Conservation (phyloP, 1,284 basidiomycete genomes). For the Trichosporon sp. region DNA sequence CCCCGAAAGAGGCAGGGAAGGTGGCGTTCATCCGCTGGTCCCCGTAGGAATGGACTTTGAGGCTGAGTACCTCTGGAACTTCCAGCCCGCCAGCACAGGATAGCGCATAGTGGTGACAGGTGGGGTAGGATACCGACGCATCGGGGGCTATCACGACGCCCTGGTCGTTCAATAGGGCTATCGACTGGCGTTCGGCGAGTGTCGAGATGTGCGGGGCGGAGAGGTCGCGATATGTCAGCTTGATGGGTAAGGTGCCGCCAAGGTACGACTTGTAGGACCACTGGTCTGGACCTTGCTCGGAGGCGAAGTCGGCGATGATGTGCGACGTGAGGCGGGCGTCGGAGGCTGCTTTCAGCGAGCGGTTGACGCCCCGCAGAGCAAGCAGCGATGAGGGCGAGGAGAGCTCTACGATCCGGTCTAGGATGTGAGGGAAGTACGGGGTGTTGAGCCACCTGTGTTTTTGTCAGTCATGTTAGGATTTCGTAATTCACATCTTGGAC, state of each 20-base stretch:
- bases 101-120: neutral
- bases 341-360: neutral
- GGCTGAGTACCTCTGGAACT: neutral
- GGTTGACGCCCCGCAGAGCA: slow-evolving; percentile 1
- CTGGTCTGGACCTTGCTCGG: neutral
- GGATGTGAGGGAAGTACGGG: slow-evolving; percentile 4
- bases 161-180: too few species aligned
- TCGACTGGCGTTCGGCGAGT: neutral
- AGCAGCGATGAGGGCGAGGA: neutral
- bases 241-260: neutral
- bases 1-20: neutral
- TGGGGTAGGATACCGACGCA: too few species aligned
- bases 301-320: neutral
- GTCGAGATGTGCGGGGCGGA: neutral
- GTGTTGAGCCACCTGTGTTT: neutral
- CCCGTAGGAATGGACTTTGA: neutral
- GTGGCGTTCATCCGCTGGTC: neutral
- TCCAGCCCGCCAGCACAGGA: neutral
- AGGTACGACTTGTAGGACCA: neutral
- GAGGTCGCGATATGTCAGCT: neutral
- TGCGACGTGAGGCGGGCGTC: neutral
- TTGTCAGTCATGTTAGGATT: too few species aligned
- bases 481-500: neutral
- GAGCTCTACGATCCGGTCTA: slow-evolving; percentile 7
- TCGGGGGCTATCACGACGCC: too few species aligned